Conservation (phyloP, 495 filamentous ascomycete genomes). For the Viridothelium virens region DNA sequence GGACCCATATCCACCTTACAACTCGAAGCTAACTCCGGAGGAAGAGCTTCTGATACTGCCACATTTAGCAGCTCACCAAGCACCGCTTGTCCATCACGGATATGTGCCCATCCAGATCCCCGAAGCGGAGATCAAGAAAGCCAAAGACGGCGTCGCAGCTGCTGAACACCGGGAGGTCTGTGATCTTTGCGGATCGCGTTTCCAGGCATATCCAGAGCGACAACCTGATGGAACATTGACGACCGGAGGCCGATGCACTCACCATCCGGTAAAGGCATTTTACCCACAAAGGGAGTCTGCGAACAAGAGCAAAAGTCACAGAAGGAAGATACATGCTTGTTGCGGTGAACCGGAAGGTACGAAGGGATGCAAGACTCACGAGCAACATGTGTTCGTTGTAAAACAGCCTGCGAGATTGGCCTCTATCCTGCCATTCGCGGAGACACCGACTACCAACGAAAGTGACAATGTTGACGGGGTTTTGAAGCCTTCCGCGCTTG, state of each 20-base stretch:
- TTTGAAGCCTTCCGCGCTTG: constrained; percentile 43
- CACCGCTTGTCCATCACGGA: constrained; percentile 54
- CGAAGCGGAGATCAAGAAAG: constrained; percentile 51
- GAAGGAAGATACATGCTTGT: constrained; percentile 62
- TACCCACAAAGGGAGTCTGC: constrained; percentile 44
- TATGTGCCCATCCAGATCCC: constrained; percentile 64
- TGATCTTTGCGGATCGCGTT: constrained; percentile 75
- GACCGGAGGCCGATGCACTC: constrained; percentile 63
- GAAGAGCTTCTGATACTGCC: constrained; percentile 62
- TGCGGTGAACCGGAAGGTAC: constrained; percentile 65
- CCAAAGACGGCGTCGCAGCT: constrained; percentile 54
- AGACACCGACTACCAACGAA: constrained; percentile 50
- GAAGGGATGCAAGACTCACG: constrained; percentile 59
- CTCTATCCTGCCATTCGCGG: constrained; percentile 64
- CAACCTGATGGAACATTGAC: constrained; percentile 68
- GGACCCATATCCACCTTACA: neutral
- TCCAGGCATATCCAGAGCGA: constrained; percentile 88
- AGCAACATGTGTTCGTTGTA: constrained; percentile 66
- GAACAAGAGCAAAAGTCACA: constrained; percentile 40
- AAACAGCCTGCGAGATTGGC: constrained; percentile 73
- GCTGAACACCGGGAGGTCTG: constrained; percentile 75
- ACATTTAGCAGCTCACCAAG: constrained; percentile 51
- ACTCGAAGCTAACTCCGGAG: constrained; percentile 40
- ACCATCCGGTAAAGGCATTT: constrained; percentile 63
- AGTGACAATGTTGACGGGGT: constrained; percentile 36